Percentiles rank a stretch among this genome's conserved stretches.
phyloP scores from a whole-genome alignment of 2,329 filamentous ascomycete species.

The Fusarium tupiense region DNA sequence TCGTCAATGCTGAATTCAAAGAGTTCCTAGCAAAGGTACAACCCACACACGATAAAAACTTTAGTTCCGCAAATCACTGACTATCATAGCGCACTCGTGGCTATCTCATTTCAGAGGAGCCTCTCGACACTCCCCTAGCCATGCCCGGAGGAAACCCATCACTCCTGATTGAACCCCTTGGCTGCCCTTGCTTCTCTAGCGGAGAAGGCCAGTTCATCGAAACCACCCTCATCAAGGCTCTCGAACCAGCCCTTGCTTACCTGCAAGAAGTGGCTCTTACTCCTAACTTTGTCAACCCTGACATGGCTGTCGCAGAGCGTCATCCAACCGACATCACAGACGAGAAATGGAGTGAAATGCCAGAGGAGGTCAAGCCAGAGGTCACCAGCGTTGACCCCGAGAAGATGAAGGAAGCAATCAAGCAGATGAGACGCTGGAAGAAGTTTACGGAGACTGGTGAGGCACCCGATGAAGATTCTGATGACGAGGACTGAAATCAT shows the following conservation, averaged over 20 bases:
- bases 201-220: slow-evolving; percentile 70
- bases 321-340: slow-evolving; percentile 38
- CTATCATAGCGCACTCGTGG: slow-evolving; percentile 63
- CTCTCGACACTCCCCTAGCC: slow-evolving; percentile 62
- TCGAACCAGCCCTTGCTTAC: slow-evolving; percentile 67
- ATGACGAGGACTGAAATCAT: slow-evolving; percentile 39
- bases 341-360: slow-evolving; percentile 45
- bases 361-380: slow-evolving; percentile 45
- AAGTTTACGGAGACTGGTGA: slow-evolving; percentile 43
- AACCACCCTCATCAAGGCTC: slow-evolving; percentile 66
- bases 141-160: slow-evolving; percentile 60
- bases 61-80: slow-evolving; percentile 14
- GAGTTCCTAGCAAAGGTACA: slow-evolving; percentile 63
- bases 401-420: slow-evolving; percentile 38
- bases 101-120: slow-evolving; percentile 65
- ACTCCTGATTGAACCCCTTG: slow-evolving; percentile 57
- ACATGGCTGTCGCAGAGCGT: slow-evolving; percentile 45
- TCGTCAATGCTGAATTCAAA: slow-evolving; percentile 57
- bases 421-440: slow-evolving; percentile 41
- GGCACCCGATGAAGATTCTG: slow-evolving; percentile 38
- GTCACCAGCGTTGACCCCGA: slow-evolving; percentile 34
- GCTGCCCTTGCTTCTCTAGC: slow-evolving; percentile 76
- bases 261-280: slow-evolving; percentile 64
- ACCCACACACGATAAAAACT: background rate
- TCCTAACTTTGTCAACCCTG: slow-evolving; percentile 53